Base-by-base conservation (phyloP, 176 grass and related monocot genomes). In the Thalia dealbata region DNA sequence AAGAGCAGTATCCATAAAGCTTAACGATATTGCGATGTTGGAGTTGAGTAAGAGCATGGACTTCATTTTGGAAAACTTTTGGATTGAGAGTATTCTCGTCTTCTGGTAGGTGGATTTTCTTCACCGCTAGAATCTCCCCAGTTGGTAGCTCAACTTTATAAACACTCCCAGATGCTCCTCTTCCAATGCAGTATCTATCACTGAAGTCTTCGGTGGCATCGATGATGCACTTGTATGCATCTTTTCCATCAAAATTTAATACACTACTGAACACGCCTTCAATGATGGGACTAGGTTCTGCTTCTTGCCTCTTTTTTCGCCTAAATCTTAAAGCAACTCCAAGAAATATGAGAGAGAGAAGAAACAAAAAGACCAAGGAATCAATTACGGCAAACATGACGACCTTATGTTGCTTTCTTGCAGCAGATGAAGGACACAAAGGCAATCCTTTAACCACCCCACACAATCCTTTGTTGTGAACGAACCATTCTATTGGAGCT, bases 1-100 rank as follows among this genome's bases (percentile, higher is more conserved):
- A 48, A 1, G 80, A 82, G 66, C 63, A 76, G 45, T 61, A 82
- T 11, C 80, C 80, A 61, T 66, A 81, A 25, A 81, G 18, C 41
- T 81, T 81, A 1, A 75, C 61, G 18, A 81, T 69, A 55, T 75
- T 82, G 3, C 61, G 48, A 58, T 82, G 80, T 29, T 28, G 45
- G 28, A 82, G 76, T 10, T 76, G 73, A 15, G 80, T 70, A 28
- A 82, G 23, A 5, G 51, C 43, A 0, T 0, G 14, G 7, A 82
- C 76, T 28, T 82, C 73, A 23, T 76, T 82, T 38, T 48, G 11
- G 45, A 82, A 82, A 23, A 35, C 21, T 52, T 63, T 6, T 26
- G 13, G 14, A 35, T 10, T 18, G 16, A 29, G 8, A 43, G 56
- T 16, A 13, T 10, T 63, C 59, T 71, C 80, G 18, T 41, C 30